Evolutionary conservation across 352 stramenopile species (phyloP).

Genomic region (Pelagophyceae sp.): DNA sequence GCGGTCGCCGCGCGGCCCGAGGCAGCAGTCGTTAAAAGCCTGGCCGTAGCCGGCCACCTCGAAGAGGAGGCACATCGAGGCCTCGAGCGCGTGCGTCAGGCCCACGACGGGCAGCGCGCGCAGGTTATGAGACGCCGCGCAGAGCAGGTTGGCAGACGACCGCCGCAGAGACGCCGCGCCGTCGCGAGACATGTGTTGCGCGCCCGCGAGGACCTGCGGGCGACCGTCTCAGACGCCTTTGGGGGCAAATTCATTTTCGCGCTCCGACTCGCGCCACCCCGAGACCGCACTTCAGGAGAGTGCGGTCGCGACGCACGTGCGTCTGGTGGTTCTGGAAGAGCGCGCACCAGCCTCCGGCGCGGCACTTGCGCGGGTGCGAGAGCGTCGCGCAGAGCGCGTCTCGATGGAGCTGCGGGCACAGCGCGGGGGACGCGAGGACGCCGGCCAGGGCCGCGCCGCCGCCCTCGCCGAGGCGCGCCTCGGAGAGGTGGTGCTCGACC

Average conservation of each 20-base stretch:
- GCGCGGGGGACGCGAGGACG: neutral
- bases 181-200: neutral
- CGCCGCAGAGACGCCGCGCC: neutral
- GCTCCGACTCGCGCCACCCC: no score
- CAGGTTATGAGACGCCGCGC: neutral
- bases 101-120: neutral
- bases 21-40: neutral
- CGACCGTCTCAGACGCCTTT: no score
- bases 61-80: conserved; percentile 7
- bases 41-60: neutral
- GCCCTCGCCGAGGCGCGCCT: neutral
- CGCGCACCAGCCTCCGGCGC: conserved; percentile 2
- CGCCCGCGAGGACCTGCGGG: conserved; percentile 13
- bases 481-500: conserved; percentile 11
- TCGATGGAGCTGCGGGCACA: conserved; percentile 9
- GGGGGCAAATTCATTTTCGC: no score
- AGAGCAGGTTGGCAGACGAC: neutral
- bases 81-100: neutral
- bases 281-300: no score
- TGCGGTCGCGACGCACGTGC: no score
- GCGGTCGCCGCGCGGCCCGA: neutral
- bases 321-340: conserved; percentile 20
- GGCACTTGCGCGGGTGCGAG: neutral
- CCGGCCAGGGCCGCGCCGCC: neutral
- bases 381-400: neutral